Conservation (phyloP, 352 stramenopile species). For the Phytophthora meadii region DNA sequence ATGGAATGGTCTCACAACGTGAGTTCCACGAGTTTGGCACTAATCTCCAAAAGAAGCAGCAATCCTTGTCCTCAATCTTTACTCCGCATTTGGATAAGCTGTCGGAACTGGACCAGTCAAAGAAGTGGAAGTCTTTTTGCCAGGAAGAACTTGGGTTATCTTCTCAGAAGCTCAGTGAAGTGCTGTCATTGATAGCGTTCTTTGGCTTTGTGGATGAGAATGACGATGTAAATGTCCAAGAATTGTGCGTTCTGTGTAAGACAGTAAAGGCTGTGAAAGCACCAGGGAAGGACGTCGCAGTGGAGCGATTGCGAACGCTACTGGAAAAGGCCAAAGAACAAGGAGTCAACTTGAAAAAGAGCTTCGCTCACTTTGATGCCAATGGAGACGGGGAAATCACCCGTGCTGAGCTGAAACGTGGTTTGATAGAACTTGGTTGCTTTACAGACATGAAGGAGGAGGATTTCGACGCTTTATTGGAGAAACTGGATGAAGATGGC, state of each 20-base stretch:
- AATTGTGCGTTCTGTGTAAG: conserved; percentile 38
- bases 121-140: conserved; percentile 50
- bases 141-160: conserved; percentile 37
- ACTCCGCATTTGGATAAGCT: conserved; percentile 32
- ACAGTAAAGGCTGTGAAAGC: conserved; percentile 6
- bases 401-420: conserved; percentile 54
- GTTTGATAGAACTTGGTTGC: conserved; percentile 53
- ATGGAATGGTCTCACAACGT: conserved; percentile 58
- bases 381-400: conserved; percentile 68
- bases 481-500: conserved; percentile 53
- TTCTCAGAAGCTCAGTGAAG: conserved; percentile 24
- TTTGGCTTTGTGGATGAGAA: conserved; percentile 39
- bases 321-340: conserved; percentile 46
- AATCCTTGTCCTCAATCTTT: conserved; percentile 32
- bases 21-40: conserved; percentile 70
- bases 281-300: conserved; percentile 10
- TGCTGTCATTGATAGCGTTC: conserved; percentile 32
- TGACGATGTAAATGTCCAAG: conserved; percentile 30
- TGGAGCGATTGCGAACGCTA: conserved; percentile 24
- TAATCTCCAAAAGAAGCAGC: conserved; percentile 50
- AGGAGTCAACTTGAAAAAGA: conserved; percentile 53
- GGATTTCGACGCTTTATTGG: conserved; percentile 57
- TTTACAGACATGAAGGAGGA: conserved; percentile 52
- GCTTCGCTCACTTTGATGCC: conserved; percentile 78
- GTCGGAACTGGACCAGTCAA: conserved; percentile 4